Evolutionary conservation across 2,329 filamentous ascomycete genomes (phyloP).

Genomic region (Plenodomus lindquistii): DNA sequence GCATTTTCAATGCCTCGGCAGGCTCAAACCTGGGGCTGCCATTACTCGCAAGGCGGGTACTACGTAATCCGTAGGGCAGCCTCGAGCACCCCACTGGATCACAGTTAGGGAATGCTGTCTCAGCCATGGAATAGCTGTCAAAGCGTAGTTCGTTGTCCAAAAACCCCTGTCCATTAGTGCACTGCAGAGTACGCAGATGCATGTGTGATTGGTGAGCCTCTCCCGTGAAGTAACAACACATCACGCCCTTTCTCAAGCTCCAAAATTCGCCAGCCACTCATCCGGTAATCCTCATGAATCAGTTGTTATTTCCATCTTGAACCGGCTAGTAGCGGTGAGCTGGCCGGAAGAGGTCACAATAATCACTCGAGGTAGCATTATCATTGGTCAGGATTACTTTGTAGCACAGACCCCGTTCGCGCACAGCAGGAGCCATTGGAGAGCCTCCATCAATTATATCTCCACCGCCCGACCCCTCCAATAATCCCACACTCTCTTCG

Average conservation of each 20-base stretch:
- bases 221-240: conserved; percentile 20
- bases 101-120: background rate
- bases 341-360: conserved; percentile 16
- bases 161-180: background rate
- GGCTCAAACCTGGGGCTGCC: background rate
- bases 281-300: conserved; percentile 9
- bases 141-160: background rate
- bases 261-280: conserved; percentile 20
- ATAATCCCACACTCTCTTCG: conserved; percentile 28
- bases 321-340: conserved; percentile 21
- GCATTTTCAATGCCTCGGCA: background rate
- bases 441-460: conserved; percentile 34
- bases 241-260: conserved; percentile 11
- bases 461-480: conserved; percentile 32
- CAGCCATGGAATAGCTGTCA: background rate
- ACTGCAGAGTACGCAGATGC: background rate
- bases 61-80: background rate
- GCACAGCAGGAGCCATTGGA: conserved; percentile 23
- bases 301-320: conserved; percentile 12
- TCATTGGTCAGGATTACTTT: conserved; percentile 19
- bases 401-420: conserved; percentile 27
- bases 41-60: background rate
- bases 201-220: conserved; percentile 1
- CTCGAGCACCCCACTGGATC: background rate
- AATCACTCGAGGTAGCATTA: conserved; percentile 12